Evolutionary conservation across 2,329 filamentous ascomycete species (phyloP).

Genomic region (Cephalotrichum gorgonifer): DNA sequence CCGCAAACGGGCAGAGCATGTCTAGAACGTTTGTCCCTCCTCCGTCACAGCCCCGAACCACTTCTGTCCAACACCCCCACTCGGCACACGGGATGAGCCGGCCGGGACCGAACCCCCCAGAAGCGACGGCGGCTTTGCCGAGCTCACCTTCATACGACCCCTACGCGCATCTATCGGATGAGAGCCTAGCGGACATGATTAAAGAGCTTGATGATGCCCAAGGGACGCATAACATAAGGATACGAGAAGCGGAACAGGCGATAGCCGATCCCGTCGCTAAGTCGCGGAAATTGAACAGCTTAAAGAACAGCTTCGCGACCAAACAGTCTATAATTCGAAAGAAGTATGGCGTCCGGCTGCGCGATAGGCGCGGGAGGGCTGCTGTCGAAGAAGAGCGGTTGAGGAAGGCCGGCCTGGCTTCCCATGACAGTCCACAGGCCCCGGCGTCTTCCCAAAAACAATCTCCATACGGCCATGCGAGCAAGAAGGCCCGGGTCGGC

Average conservation of each 20-base stretch:
- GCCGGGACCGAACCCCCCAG: neutral
- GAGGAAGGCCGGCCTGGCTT: neutral
- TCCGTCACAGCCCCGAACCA: neutral
- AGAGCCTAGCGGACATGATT: conserved; percentile 11
- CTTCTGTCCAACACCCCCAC: neutral
- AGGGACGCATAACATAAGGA: conserved; percentile 4
- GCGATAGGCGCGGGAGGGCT: conserved; percentile 33
- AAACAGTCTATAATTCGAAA: conserved; percentile 47
- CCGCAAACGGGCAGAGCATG: neutral
- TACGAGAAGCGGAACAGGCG: neutral
- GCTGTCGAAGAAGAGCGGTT: conserved; percentile 30
- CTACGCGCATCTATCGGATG: conserved; percentile 31
- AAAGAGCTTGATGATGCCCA: conserved; percentile 19
- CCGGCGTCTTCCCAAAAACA: too few relatives aligned
- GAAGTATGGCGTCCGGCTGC: conserved; percentile 45
- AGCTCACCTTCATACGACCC: conserved; percentile 18
- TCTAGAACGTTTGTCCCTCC: neutral
- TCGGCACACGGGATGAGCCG: conserved; percentile 5
- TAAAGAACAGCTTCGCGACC: conserved; percentile 43
- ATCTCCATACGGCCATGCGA: conserved; percentile 7
- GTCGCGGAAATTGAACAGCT: conserved; percentile 23
- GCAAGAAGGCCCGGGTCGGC: conserved; percentile 15
- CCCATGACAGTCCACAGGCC: neutral
- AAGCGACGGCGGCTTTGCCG: neutral
- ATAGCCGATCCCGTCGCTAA: neutral